Percentiles rank a stretch among this genome's conserved stretches.
These are phyloP conservation scores for Tulasnella sp. DNA, from an alignment of 768 basidiomycete genomes.

Conservation along the genomic window DNA sequence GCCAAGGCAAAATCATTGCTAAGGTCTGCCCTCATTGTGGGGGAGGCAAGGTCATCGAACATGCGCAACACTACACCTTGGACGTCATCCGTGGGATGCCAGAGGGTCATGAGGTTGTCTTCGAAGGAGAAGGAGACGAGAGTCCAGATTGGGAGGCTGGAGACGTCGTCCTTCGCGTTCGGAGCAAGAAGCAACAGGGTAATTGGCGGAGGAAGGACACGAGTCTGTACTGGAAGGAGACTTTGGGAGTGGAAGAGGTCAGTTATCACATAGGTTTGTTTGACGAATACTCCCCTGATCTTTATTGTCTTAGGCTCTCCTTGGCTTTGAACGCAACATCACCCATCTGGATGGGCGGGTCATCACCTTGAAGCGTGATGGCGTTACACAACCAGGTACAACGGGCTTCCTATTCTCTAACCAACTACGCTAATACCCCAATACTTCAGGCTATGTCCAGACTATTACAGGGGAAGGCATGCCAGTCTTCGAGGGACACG, in stretches of 20 bases:
- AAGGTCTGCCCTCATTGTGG: constrained; percentile 72
- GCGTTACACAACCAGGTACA: constrained; percentile 86
- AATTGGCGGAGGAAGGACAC: constrained; percentile 84
- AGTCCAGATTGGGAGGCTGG: constrained; percentile 93
- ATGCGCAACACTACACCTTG: constrained; percentile 70
- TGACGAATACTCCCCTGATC: neutral
- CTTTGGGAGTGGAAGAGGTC: constrained; percentile 86
- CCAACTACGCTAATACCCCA: neutral
- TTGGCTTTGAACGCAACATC: constrained; percentile 89
- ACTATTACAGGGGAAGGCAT: constrained; percentile 82
- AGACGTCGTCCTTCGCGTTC: constrained; percentile 78
- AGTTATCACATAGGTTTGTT: constrained; percentile 20
- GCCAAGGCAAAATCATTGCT: constrained; percentile 70
- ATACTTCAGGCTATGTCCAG: constrained; percentile 65
- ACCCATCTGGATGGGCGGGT: constrained; percentile 85
- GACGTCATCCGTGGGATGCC: constrained; percentile 83
- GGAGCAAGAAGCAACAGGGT: constrained; percentile 66
- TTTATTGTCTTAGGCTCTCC: constrained; percentile 56
- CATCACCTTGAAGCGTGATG: constrained; percentile 56
- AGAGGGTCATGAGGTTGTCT: constrained; percentile 86
- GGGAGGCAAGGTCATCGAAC: constrained; percentile 73
- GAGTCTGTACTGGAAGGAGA: constrained; percentile 85
- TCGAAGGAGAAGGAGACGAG: constrained; percentile 96
- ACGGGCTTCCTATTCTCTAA: neutral
- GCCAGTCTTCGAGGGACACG: constrained; percentile 49